Evolutionary conservation across 345 rosid species (phyloP), one percentile per base, ranked within the genome.

Genomic region (Theobroma cacao): DNA sequence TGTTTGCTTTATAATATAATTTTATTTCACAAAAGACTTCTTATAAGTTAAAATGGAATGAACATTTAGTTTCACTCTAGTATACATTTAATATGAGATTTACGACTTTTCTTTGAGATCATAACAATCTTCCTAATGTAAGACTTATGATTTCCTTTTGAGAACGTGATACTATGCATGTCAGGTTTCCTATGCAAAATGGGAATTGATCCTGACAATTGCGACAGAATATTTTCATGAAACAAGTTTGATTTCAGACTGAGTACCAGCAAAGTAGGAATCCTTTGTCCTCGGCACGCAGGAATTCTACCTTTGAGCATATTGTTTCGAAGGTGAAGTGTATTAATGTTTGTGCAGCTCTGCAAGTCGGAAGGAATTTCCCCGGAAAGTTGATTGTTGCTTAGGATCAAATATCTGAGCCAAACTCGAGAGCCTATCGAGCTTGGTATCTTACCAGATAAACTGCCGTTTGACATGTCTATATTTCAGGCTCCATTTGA

Each of bases 321-420:
- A 68, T 90, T 88, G 36, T 81, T 82, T 71, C 89, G 87, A 14
- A 88, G 88, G 77, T 88, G 89, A 40, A 87, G 75, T 67, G 77
- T 84, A 0, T 81, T 77, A 53, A 90, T 72, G 7, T 76, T 82
- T 1, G 86, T 76, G 80, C 90, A 83, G 5, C 89, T 89, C 62
- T 85, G 84, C 70, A 85, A 86, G 13, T 81, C 75, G 53, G 82
- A 77, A 14, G 93, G 84, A 70, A 90, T 77, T 61, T 77, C 72
- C 60, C 93, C 90, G 45, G 36, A 43, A 36, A 87, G 85, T 20
- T 82, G 74, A 36, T 88, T 90, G 56, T 82, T 72, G 82, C 84
- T 83, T 43, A 90, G 74, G 72, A 79, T 79, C 86, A 90, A 56
- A 50, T 78, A 84, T 0, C 77, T 68, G 59, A 88, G 87, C 13